phyloP scores from a whole-genome alignment of 1,284 basidiomycete species.

The Mixia osmundae region DNA sequence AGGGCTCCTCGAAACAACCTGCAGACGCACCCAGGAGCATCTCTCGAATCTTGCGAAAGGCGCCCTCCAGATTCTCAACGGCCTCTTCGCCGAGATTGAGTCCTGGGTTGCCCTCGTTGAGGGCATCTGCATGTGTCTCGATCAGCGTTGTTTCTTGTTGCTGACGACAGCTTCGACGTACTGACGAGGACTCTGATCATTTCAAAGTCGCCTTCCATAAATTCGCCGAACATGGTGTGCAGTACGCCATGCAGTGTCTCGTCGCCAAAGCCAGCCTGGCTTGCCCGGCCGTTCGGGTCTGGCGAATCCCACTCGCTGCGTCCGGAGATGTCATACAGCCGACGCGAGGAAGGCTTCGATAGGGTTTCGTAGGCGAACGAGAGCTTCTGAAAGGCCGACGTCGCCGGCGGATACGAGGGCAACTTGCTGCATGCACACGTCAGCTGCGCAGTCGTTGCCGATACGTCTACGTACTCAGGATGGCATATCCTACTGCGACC shows the following conservation, averaged over 20 bases:
- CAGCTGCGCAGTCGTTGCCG: neutral
- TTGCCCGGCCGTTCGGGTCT: constrained; percentile 9
- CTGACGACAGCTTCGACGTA: too few species aligned
- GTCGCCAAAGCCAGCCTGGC: constrained; percentile 30
- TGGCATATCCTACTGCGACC: constrained; percentile 49
- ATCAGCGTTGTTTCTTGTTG: neutral
- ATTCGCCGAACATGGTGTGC: constrained; percentile 49
- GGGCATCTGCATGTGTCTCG: constrained; percentile 40
- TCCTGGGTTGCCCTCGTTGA: constrained; percentile 31
- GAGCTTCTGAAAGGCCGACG: constrained; percentile 59
- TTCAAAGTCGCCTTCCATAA: constrained; percentile 52
- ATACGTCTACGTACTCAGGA: constrained; percentile 38
- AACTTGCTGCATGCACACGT: constrained; percentile 36
- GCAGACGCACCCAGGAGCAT: constrained; percentile 17
- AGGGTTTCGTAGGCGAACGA: constrained; percentile 59
- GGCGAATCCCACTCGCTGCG: constrained; percentile 13
- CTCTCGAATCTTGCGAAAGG: constrained; percentile 19
- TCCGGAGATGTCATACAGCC: constrained; percentile 37
- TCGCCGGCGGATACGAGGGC: constrained; percentile 43
- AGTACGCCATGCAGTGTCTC: constrained; percentile 52
- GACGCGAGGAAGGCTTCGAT: constrained; percentile 41
- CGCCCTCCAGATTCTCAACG: constrained; percentile 22
- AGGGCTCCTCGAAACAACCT: neutral
- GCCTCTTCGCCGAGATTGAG: constrained; percentile 21
- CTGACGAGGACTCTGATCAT: constrained; percentile 35